Evolutionary conservation across 2,329 filamentous ascomycete species (phyloP), one percentile per base, ranked within the genome.

Genomic region (Stylonectria norvegica): DNA sequence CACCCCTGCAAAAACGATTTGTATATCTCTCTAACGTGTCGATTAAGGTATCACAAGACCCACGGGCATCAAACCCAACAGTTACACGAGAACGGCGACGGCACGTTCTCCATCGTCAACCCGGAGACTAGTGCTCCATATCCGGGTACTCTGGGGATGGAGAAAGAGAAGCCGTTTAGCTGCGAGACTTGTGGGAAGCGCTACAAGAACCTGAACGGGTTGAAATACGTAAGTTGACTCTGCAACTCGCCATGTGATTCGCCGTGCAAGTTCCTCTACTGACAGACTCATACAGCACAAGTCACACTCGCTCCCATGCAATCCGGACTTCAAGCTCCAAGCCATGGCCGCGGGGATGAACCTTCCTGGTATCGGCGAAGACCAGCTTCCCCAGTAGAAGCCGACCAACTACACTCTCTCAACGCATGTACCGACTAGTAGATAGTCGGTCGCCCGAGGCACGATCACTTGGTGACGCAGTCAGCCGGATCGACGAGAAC

Each of bases 151-250:
- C 73, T 95, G 23, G 93, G 93, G n/a, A 98, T 98, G 93, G 93
- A 98, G 69, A 98, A 97, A 65, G 91, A 97, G 71, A 98, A 98
- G 72, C 93, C 93, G 3, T 97, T 97, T 64, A 90, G 90, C 60
- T 98, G 93, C 65, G 90, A 97, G 51, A 85, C 89, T 9, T 98
- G 93, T 62, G 90, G 91, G 57, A 98, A 98, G 73, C 86, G 93
- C 37, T 98, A 98, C 71, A 98, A 98, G 81, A 98, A 98, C 61
- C 68, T 98, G 46, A 98, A 98, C 66, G 93, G 93, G 5, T 78
- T 98, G 48, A 98, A 98, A 81, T 98, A 98, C 62, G 80, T 84
- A 68, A 67, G 79, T 69, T 27, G 5, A 12, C 5, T 9, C 7
- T 8, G n/a, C n/a, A n/a, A n/a, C n/a, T n/a, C n/a, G n/a, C n/a